Base-by-base conservation (phyloP, 495 filamentous ascomycete genomes). In the Aspergillus haitiensis region DNA sequence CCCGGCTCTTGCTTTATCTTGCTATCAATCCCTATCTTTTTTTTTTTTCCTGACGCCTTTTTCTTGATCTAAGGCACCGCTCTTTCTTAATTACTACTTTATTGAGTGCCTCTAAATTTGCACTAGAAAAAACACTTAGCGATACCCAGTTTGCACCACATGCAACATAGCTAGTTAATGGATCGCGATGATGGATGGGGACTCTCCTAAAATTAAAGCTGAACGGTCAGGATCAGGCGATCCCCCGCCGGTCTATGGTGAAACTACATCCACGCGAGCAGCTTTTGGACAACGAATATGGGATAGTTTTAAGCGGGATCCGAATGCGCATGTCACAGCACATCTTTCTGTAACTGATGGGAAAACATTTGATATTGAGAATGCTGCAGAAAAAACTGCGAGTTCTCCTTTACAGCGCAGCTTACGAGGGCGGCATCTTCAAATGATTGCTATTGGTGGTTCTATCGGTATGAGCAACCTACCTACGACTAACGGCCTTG, bases 361-460 rank as follows among this genome's bases (percentile, higher is more conserved):
- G 7, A 82, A 84, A 33, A 80, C 82, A 48, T 94, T 86, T 69
- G 91, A 97, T 75, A 60, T 90, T 42, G 87, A 93, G 58, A 75
- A 76, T 52, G 94, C 92, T 6, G 89, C 86, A 6, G 67, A 82
- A 27, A 86, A 84, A 42, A 93, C 93, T 0, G 92, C 93, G 0
- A 79, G 84, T 51, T 89, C 91, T 16, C 86, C 87, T 13, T 80
- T 98, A 33, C 82, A 88, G 51, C 78, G 94, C 58, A 82, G 82
- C 64, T 71, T 97, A 52, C 94, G 95, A 73, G 86, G 88, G 13
- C 81, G 92, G 42, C 93, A 97, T 78, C 70, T 97, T 62, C 92
- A 96, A 79, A 96, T 97, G 92, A 96, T 97, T 78, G 93, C 93
- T 7, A 95, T 97, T 64, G 92, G 92, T 61, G 94, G 94, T 37